Base-by-base conservation (phyloP, 352 stramenopile species). In the Pythium folliculosum region DNA sequence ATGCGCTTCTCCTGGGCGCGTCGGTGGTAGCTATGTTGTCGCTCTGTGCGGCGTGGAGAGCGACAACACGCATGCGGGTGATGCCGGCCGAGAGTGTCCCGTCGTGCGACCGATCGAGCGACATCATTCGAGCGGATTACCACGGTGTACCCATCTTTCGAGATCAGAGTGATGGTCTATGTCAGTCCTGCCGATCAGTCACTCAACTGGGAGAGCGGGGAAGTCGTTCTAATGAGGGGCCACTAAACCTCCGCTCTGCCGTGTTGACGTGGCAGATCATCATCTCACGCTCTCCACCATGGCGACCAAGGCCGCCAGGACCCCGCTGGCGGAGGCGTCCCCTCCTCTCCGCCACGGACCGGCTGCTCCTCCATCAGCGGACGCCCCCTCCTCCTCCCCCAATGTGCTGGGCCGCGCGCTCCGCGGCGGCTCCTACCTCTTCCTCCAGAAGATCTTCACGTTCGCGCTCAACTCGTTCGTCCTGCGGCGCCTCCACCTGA, bases 401-500 rank as follows among this genome's bases (percentile, higher is more conserved):
- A 71, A 63, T 16, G 75, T 94, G 23, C 60, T 89, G 40, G 76
- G 66, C 6, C 78, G 72, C 54, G 88, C 81, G 3, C 67, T 88
- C 48, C 83, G 80, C 48, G 86, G 81, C 27, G 82, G 82, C 48
- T 95, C 78, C 38, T 91, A 90, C 69, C 81, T 83, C 59, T 89
- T 96, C 59, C 62, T 92, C 52, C 90, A 97, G 76, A 88, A 87
- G 30, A 66, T 94, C n/a, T 47, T 92, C 23, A 95, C 86, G 19
- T 97, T 97, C 65, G 68, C 80, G 22, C 72, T 95, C 70, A 96
- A 96, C 66, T 88, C 88, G 49, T 70, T 96, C 43, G 81, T 95
- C 52, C 69, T 96, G 30, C 81, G 84, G 32, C 79, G 79, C 32
- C 67, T 94, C 27, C 80, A 88, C n/a, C 69, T 94, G 45, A 86